These are phyloP conservation scores for Ustilago cynodontis DNA, from an alignment of 1,284 basidiomycete genomes.

Conservation along the genomic window DNA sequence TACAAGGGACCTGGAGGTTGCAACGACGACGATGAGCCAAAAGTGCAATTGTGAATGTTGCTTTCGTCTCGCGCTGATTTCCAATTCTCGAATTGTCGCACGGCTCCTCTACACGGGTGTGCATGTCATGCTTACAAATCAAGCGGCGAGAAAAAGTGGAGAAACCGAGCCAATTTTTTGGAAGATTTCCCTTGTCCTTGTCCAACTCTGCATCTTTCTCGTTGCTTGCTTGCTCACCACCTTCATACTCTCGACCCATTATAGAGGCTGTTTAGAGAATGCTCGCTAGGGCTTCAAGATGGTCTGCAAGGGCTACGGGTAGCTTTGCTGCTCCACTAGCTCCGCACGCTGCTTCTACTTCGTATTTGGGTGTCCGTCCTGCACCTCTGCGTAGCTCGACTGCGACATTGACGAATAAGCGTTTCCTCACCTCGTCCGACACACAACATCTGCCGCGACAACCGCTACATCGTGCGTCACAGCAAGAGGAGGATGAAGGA, in stretches of 20 bases:
- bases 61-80: slow-evolving; percentile 9
- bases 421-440: slow-evolving; percentile 18
- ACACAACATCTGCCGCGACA: slow-evolving; percentile 27
- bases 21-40: slow-evolving; percentile 12
- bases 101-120: slow-evolving; percentile 1
- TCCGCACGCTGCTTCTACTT: slow-evolving; percentile 15
- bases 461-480: slow-evolving; percentile 15
- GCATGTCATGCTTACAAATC: slow-evolving; percentile 15
- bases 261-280: slow-evolving; percentile 4
- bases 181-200: slow-evolving; percentile 3
- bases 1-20: slow-evolving; percentile 2
- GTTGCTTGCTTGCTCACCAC: background rate
- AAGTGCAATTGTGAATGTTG: too few species aligned
- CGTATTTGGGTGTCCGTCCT: slow-evolving; percentile 1
- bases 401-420: slow-evolving; percentile 1
- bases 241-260: background rate
- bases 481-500: background rate
- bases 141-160: slow-evolving; percentile 24
- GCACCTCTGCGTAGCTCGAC: background rate
- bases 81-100: slow-evolving; percentile 20
- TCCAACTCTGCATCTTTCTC: background rate
- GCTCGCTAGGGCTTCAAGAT: slow-evolving; percentile 34
- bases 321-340: slow-evolving; percentile 10
- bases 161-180: slow-evolving; percentile 7
- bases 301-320: slow-evolving; percentile 14